Conservation (phyloP, 2,329 filamentous ascomycete genomes). For the Cercospora nicotianae region DNA sequence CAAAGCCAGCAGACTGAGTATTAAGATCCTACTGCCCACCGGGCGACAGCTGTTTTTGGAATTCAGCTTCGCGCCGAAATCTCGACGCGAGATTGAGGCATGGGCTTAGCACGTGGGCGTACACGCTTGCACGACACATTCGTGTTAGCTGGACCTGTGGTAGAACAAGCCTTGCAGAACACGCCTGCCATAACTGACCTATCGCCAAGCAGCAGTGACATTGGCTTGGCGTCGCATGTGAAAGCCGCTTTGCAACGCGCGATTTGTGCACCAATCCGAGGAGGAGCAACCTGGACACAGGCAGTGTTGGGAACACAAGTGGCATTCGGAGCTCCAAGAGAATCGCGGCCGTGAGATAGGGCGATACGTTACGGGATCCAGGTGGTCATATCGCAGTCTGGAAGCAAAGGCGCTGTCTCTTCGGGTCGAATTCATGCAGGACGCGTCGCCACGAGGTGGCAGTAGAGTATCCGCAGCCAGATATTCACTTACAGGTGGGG, state of each 20-base stretch:
- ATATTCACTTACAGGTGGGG: background rate
- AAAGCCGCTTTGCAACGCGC: background rate
- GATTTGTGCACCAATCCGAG: background rate
- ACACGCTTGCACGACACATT: background rate
- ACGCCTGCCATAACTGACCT: background rate
- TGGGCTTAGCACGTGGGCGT: background rate
- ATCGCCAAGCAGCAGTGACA: slow-evolving; percentile 4
- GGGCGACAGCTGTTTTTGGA: background rate
- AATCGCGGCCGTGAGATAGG: background rate
- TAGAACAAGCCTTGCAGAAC: background rate
- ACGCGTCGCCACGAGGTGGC: background rate
- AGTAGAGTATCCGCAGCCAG: background rate
- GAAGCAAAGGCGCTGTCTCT: background rate
- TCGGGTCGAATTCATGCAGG: background rate
- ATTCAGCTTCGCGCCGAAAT: background rate
- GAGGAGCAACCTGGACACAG: background rate
- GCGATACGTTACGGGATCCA: background rate
- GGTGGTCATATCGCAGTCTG: background rate
- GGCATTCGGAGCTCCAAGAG: background rate
- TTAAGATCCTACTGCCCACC: background rate
- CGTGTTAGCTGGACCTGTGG: background rate
- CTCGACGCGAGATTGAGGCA: background rate
- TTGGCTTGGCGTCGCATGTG: slow-evolving; percentile 3
- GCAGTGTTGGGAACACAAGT: background rate
- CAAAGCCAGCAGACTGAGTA: background rate